These are phyloP conservation scores for Solanum megistacrolobum DNA, from an alignment of 257 asterid genomes.

Conservation along the genomic window DNA sequence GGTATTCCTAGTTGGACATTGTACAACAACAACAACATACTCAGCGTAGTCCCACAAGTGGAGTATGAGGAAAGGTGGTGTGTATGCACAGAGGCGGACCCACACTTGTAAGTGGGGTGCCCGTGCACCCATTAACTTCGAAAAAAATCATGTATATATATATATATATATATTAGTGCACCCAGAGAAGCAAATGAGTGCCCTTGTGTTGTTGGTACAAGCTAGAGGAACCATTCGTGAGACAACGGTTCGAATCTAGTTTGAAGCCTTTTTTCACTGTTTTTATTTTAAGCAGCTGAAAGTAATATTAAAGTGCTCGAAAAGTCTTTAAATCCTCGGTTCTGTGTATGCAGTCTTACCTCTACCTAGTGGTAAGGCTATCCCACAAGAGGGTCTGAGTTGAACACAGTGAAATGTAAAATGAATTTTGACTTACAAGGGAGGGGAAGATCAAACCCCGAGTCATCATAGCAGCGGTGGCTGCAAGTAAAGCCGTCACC, in stretches of 20 bases:
- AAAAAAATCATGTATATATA: too few species aligned
- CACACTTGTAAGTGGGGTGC: too few species aligned
- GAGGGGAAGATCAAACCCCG: not conserved
- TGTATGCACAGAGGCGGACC: not conserved
- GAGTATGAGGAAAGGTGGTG: not conserved
- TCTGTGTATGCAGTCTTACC: not conserved
- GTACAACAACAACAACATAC: not conserved
- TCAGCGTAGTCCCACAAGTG: not conserved
- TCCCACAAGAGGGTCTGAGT: not conserved
- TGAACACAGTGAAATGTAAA: not conserved
- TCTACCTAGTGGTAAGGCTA: not conserved
- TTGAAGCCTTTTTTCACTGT: too few species aligned
- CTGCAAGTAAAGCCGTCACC: conserved; percentile 6
- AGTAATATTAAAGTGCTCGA: too few species aligned
- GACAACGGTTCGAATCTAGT: too few species aligned
- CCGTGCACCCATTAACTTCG: too few species aligned
- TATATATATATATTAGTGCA: too few species aligned
- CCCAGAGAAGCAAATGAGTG: too few species aligned
- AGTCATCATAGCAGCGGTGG: not conserved
- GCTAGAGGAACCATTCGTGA: too few species aligned
- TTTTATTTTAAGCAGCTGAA: too few species aligned
- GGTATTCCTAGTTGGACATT: not conserved
- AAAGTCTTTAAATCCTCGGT: too few species aligned
- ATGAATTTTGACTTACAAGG: not conserved
- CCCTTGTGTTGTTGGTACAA: too few species aligned